Evolutionary conservation across 1,139 yeast genomes (phyloP).

Genomic region (Protomyces macrosporus): DNA sequence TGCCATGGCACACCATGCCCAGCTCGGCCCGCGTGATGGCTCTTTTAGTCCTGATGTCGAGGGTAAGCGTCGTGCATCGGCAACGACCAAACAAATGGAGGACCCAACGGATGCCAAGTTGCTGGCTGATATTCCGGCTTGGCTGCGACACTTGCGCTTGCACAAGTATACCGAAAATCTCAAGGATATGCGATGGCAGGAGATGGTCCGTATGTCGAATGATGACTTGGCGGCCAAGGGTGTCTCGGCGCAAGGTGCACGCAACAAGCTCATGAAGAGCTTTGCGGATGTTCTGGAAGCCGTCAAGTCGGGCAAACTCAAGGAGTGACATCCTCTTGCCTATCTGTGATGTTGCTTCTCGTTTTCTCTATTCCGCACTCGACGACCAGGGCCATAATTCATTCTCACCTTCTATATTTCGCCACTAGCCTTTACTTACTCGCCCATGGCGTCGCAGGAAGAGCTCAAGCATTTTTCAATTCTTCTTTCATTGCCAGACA

Average conservation of each 20-base stretch:
- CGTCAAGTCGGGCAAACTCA: constrained; percentile 34
- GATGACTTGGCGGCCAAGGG: constrained; percentile 68
- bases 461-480: no score
- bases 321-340: not conserved
- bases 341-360: not conserved
- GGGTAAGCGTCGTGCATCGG: constrained; percentile 11
- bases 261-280: constrained; percentile 85
- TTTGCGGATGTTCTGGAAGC: constrained; percentile 69
- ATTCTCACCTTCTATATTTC: no score
- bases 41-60: not conserved
- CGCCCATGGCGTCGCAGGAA: no score
- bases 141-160: constrained; percentile 82
- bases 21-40: not conserved
- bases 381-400: no score
- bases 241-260: constrained; percentile 88
- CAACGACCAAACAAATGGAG: constrained; percentile 24
- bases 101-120: constrained; percentile 42
- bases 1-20: not conserved
- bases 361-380: not conserved
- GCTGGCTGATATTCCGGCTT: constrained; percentile 75
- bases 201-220: constrained; percentile 66
- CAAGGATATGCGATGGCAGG: constrained; percentile 70
- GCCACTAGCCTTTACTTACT: no score
- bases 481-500: no score
- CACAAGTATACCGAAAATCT: constrained; percentile 90